phyloP scores from a whole-genome alignment of 2,329 filamentous ascomycete species.

The Hymenoscyphus fraxineus region DNA sequence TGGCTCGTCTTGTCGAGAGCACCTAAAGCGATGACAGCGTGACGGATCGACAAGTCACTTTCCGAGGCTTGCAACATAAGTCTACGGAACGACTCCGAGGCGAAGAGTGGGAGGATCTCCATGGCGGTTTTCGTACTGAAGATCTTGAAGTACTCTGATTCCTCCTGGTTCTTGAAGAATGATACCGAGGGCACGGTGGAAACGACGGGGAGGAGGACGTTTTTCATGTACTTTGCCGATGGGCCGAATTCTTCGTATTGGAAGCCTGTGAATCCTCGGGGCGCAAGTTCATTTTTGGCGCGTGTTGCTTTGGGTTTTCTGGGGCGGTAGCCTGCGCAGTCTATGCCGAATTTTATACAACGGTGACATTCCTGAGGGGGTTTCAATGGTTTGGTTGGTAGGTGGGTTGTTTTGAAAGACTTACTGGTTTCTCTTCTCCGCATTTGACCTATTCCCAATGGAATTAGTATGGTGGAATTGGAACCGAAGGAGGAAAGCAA shows the following conservation, averaged over 20 bases:
- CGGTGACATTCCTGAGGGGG: slow-evolving; percentile 4
- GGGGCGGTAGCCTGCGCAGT: slow-evolving; percentile 7
- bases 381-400: not conserved
- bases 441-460: slow-evolving; percentile 6
- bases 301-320: slow-evolving; percentile 5
- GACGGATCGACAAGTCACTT: slow-evolving; percentile 18
- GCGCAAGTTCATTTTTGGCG: not conserved
- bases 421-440: slow-evolving; percentile 10
- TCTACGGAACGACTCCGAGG: slow-evolving; percentile 10
- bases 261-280: slow-evolving; percentile 3
- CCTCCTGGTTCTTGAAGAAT: slow-evolving; percentile 15
- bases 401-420: not conserved
- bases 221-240: not conserved
- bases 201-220: not conserved
- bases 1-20: slow-evolving; percentile 21
- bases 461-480: not conserved
- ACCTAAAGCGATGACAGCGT: slow-evolving; percentile 23
- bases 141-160: slow-evolving; percentile 21
- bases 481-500: not conserved
- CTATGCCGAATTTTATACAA: slow-evolving; percentile 9
- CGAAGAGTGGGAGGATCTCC: slow-evolving; percentile 19
- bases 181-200: not conserved
- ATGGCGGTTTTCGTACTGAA: slow-evolving; percentile 19
- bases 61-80: slow-evolving; percentile 22
- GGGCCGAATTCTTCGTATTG: slow-evolving; percentile 5